Evolutionary conservation across 495 filamentous ascomycete species (phyloP).

Genomic region (Xylaria longipes): DNA sequence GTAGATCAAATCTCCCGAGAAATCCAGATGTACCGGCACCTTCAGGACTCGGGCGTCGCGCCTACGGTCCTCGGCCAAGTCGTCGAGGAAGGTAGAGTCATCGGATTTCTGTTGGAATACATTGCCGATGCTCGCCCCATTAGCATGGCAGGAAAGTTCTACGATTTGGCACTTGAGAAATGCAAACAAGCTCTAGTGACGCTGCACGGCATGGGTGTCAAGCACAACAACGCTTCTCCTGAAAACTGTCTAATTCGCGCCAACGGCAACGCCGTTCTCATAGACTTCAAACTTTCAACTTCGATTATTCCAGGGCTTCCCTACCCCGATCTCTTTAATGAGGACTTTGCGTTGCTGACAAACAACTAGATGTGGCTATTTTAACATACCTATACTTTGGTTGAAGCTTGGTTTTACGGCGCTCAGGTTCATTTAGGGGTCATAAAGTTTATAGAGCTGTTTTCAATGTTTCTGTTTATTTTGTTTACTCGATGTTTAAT

Average conservation of each 20-base stretch:
- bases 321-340: background rate
- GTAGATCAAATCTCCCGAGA: constrained; percentile 34
- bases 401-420: background rate
- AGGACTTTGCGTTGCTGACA: background rate
- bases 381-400: background rate
- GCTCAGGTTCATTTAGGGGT: background rate
- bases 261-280: constrained; percentile 18
- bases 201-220: constrained; percentile 28
- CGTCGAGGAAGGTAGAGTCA: constrained; percentile 41
- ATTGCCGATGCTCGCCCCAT: constrained; percentile 23
- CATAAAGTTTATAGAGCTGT: background rate
- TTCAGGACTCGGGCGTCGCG: constrained; percentile 33
- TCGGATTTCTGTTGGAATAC: constrained; percentile 48
- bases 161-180: background rate
- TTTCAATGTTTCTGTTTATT: background rate
- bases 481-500: background rate
- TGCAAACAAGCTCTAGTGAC: constrained; percentile 23
- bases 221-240: constrained; percentile 31
- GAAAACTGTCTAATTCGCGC: constrained; percentile 29
- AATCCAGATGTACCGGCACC: constrained; percentile 36
- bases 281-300: constrained; percentile 32
- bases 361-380: background rate
- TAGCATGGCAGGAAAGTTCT: background rate
- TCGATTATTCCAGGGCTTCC: background rate
- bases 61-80: constrained; percentile 47